Evolutionary conservation across 2,329 filamentous ascomycete genomes (phyloP), one percentile per base, ranked within the genome.

Genomic region (Apiospora arundinis): DNA sequence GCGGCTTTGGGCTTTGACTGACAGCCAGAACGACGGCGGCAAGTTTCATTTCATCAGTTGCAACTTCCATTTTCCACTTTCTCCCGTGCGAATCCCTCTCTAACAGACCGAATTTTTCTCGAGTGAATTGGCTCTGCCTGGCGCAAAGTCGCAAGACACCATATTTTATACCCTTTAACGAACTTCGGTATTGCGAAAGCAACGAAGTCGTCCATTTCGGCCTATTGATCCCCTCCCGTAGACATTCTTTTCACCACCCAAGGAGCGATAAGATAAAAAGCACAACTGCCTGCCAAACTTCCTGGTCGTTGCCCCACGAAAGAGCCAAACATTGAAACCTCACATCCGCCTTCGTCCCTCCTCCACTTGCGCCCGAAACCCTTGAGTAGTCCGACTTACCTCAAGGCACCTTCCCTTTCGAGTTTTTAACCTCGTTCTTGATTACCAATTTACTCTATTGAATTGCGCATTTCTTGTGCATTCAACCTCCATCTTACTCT

Each of bases 101-200:
- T 46, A 67, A 4, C 65, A 67, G 65, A 46, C 40, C 42, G 40
- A 67, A 46, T 45, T 67, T 63, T 67, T 46, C 65, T 67, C 65
- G 44, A 67, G 25, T 45, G 40, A 67, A 32, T 44, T 67, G 69
- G 74, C 73, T 75, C 67, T 76, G 74, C 74, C 75, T 76, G 75
- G 75, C 63, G 75, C 74, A 75, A 74, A 74, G 73, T 73, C 70
- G 37, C 48, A 68, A 45, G 46, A 49, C 37, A 42, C 23, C 28
- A 32, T 63, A n/a, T 63, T 63, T 63, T 40, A 63, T 63, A 63
- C 56, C 60, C 45, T 44, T 69, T 69, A 28, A 67, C 56, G 16
- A 9, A 40, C 21, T 8, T 40, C 21, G 56, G 32, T 11, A n/a
- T 63, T 23, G 56, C 56, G 56, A 63, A 32, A 60, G 56, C 56